These are phyloP conservation scores for Euphorbia lathyris DNA, from an alignment of 345 rosid species.

Conservation along the genomic window DNA sequence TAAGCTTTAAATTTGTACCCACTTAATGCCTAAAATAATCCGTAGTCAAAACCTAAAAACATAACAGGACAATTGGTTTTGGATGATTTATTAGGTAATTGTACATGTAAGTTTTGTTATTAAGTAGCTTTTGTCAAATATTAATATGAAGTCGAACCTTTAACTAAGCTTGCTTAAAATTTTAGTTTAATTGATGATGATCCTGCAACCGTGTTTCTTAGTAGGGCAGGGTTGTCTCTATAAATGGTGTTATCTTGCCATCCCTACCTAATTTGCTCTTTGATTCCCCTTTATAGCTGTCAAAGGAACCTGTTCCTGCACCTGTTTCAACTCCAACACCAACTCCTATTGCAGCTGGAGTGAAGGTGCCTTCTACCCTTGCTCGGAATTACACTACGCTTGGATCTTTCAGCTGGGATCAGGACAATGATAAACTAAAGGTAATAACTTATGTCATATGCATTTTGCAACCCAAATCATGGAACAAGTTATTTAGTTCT, in stretches of 20 bases:
- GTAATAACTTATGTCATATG: constrained; percentile 26
- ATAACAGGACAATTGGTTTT: too few species aligned
- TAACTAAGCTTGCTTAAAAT: too few species aligned
- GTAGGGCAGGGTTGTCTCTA: too few species aligned
- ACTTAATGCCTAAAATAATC: too few species aligned
- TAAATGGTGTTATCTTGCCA: too few species aligned
- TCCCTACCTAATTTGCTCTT: background rate
- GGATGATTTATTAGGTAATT: too few species aligned
- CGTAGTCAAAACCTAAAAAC: too few species aligned
- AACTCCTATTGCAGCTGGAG: constrained; percentile 40
- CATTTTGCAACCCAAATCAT: background rate
- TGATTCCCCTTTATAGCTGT: constrained; percentile 24
- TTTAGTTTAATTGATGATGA: too few species aligned
- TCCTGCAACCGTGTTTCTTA: too few species aligned
- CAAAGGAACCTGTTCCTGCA: constrained; percentile 30
- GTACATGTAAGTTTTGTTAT: background rate
- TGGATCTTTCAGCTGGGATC: constrained; percentile 93
- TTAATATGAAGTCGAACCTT: too few species aligned
- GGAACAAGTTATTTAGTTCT: background rate
- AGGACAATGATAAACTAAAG: constrained; percentile 93
- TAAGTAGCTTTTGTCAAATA: too few species aligned
- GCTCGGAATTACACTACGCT: constrained; percentile 49
- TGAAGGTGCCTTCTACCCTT: constrained; percentile 35
- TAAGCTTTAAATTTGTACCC: too few species aligned
- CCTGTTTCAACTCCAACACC: constrained; percentile 33